phyloP scores from a whole-genome alignment of 768 basidiomycete genomes.

The Trametes villosa region DNA sequence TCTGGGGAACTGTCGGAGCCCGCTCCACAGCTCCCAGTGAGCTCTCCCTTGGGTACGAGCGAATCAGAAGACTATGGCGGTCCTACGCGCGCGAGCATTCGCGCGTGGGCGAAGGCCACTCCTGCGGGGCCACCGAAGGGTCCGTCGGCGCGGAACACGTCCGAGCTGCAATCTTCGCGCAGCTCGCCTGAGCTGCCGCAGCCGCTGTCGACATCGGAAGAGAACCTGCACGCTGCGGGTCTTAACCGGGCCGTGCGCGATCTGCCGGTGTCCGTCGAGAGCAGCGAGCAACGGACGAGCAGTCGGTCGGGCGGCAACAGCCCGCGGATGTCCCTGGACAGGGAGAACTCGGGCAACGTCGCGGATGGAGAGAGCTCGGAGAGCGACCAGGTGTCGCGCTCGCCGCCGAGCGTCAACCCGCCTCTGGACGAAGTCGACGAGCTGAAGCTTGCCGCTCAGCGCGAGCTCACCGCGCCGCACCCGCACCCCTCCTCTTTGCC shows the following conservation, averaged over 20 bases:
- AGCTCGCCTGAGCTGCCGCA: not conserved
- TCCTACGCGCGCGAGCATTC: slow-evolving; percentile 20
- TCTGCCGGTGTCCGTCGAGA: not conserved
- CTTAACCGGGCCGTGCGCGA: slow-evolving; percentile 4
- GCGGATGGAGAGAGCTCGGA: slow-evolving; percentile 15
- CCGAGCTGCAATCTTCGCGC: too few relatives aligned
- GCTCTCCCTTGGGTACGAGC: not conserved
- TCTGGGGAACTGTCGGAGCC: not conserved
- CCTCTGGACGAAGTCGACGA: not conserved
- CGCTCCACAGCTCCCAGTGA: not conserved
- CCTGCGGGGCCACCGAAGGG: slow-evolving; percentile 15
- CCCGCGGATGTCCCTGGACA: not conserved
- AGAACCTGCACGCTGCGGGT: slow-evolving; percentile 1
- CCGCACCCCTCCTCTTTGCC: not conserved
- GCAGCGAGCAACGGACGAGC: not conserved
- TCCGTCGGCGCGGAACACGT: too few relatives aligned
- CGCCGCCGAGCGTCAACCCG: not conserved
- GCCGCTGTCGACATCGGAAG: slow-evolving; percentile 2
- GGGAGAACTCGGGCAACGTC: slow-evolving; percentile 13
- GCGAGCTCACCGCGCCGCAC: slow-evolving; percentile 1
- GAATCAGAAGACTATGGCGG: slow-evolving; percentile 10
- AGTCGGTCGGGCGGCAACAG: slow-evolving; percentile 2
- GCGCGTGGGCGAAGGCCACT: slow-evolving; percentile 19
- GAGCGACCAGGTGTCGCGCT: not conserved
- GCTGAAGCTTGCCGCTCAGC: not conserved